Conservation (phyloP, 495 filamentous ascomycete genomes). For the Xylaria scruposa region DNA sequence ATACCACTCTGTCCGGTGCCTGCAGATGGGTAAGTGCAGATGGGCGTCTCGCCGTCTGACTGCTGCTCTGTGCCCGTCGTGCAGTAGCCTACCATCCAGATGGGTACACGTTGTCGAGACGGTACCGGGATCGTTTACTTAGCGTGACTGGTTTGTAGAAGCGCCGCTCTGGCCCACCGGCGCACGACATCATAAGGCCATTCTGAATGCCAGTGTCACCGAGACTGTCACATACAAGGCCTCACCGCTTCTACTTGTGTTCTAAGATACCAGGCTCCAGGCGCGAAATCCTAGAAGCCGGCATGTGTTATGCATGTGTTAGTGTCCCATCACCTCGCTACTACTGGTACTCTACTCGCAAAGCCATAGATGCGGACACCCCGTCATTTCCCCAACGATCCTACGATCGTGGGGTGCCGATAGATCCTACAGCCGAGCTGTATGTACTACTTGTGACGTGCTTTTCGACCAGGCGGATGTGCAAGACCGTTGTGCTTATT, state of each 20-base stretch:
- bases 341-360: constrained; percentile 9
- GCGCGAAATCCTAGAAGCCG: background rate
- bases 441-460: constrained; percentile 28
- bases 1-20: constrained; percentile 20
- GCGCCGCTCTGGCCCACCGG: background rate
- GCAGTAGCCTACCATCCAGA: constrained; percentile 14
- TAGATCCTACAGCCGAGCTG: constrained; percentile 29
- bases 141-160: background rate
- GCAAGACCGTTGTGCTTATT: constrained; percentile 29
- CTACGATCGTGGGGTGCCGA: constrained; percentile 22
- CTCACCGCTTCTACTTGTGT: background rate
- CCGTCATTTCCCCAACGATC: background rate
- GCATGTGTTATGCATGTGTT: constrained; percentile 17
- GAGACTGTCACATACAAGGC: background rate
- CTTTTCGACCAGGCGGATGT: constrained; percentile 1
- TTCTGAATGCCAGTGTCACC: background rate
- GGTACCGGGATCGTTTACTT: background rate
- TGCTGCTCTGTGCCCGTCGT: constrained; percentile 8
- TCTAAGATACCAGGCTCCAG: background rate
- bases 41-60: constrained; percentile 26
- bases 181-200: background rate
- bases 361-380: background rate
- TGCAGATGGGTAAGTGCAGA: constrained; percentile 10
- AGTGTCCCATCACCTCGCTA: constrained; percentile 17
- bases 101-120: background rate